Evolutionary conservation across 2,329 filamentous ascomycete species (phyloP), one percentile per base, ranked within the genome.

Genomic region (Podosphaera aphanis): DNA sequence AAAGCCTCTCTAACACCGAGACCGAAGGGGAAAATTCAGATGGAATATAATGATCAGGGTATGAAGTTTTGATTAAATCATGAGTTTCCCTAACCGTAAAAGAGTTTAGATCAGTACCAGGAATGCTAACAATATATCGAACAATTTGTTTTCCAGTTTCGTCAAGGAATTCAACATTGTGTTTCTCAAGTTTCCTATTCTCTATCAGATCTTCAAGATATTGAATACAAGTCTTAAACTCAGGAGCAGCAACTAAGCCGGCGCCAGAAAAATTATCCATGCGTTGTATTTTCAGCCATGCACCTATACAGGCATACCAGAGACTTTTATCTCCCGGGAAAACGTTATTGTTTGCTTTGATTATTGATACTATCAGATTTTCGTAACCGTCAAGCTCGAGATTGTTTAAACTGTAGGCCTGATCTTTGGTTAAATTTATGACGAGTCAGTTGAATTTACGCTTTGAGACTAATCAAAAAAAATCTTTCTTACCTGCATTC

Each of bases 291-390:
- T 55, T 54, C 11, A 57, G 41, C 55, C 55, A 60, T 8, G 49
- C 45, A 33, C 44, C 49, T 18, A 56, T 49, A 47, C 54, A 52
- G 31, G 51, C 52, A 44, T 56, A 52, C 58, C 58, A 60, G 2
- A 60, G 38, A 35, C 52, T 49, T 45, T 50, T 52, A 15, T 55
- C 52, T 6, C 52, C 56, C 3, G 58, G 55, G 37, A 60, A 57
- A 5, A 56, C 42, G 5, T 53, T 51, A 1, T 49, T 47, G 31
- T 58, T 57, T 4, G 39, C 48, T 13, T 45, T 37, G 8, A 57
- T 45, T 10, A 57, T 35, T 16, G 50, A 25, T 10, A 54, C 37
- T 7, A 56, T 40, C 2, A 54, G 46, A 10, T 49, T 46, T 31
- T 53, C 46, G 20, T 46, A 46, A 27, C 25, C 36, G 11, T 29